Conservation (phyloP, 192 early-diverging fungal genomes). For the Dissophora globulifera region DNA sequence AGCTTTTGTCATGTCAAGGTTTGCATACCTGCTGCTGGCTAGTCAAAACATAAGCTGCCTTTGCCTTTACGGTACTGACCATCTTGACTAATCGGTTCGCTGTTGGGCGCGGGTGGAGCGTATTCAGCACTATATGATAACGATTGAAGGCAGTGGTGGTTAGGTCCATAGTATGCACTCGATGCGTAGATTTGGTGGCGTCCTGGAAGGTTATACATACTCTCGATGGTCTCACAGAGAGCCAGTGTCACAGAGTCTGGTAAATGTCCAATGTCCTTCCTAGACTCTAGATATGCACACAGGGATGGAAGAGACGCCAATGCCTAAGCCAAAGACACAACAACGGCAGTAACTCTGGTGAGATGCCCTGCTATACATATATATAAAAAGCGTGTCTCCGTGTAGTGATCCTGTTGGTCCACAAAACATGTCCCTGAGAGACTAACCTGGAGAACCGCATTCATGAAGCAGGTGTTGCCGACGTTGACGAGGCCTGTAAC, state of each 20-base stretch:
- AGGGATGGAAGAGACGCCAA: conserved; percentile 39
- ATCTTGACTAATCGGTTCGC: conserved; percentile 56
- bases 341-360: too few species aligned
- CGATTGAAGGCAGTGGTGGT: too few species aligned
- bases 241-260: conserved; percentile 31
- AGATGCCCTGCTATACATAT: too few species aligned
- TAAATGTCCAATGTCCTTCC: conserved; percentile 32
- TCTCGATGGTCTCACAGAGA: conserved; percentile 45
- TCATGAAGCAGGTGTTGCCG: conserved; percentile 93
- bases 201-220: too few species aligned
- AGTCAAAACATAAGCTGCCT: conserved; percentile 63
- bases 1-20: too few species aligned
- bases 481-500: conserved; percentile 77
- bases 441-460: conserved; percentile 78
- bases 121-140: conserved; percentile 40
- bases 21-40: conserved; percentile 60
- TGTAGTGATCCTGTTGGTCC: too few species aligned
- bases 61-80: conserved; percentile 58
- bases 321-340: conserved; percentile 8
- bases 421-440: neutral
- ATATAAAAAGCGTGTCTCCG: too few species aligned
- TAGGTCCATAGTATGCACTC: too few species aligned
- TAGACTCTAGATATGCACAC: conserved; percentile 14
- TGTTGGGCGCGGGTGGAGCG: conserved; percentile 31
- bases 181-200: too few species aligned